Percentiles rank a stretch among this genome's conserved stretches.
phyloP scores from a whole-genome alignment of 257 asterid genomes.

The Jacaranda mimosifolia region DNA sequence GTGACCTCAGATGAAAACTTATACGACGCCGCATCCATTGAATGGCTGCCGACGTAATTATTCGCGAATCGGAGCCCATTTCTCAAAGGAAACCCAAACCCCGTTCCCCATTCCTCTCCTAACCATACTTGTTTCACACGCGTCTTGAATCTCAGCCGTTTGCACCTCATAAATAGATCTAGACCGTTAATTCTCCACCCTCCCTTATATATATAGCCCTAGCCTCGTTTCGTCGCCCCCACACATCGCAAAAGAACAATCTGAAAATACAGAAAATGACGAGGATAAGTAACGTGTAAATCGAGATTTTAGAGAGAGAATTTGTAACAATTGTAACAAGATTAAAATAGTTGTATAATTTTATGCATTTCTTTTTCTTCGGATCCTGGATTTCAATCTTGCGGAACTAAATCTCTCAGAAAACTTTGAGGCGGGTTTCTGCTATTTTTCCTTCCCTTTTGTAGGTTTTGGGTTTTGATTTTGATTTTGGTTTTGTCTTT shows the following conservation, averaged over 20 bases:
- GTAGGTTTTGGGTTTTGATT: conserved; percentile 12
- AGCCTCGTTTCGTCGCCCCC: background rate
- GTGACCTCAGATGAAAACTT: background rate
- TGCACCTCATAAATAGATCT: conserved; percentile 9
- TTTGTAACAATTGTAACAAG: background rate
- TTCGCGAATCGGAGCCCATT: background rate
- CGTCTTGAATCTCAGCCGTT: conserved; percentile 46
- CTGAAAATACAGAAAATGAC: background rate
- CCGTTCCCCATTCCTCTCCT: conserved; percentile 20
- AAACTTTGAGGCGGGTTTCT: conserved; percentile 4
- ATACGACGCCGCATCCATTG: conserved; percentile 16
- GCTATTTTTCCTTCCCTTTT: background rate
- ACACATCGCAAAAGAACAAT: background rate
- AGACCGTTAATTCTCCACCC: conserved; percentile 18
- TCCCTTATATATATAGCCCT: conserved; percentile 14
- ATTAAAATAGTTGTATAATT: background rate
- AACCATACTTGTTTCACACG: conserved; percentile 32
- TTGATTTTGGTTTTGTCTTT: background rate
- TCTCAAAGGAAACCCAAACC: background rate
- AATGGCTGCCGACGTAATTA: conserved; percentile 33
- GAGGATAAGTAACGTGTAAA: background rate
- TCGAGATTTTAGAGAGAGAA: conserved; percentile 27
- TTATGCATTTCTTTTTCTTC: background rate
- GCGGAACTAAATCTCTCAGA: conserved; percentile 4
- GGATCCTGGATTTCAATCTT: conserved; percentile 24